phyloP scores from a whole-genome alignment of 2,329 filamentous ascomycete genomes.

The Albifimbria verrucaria region DNA sequence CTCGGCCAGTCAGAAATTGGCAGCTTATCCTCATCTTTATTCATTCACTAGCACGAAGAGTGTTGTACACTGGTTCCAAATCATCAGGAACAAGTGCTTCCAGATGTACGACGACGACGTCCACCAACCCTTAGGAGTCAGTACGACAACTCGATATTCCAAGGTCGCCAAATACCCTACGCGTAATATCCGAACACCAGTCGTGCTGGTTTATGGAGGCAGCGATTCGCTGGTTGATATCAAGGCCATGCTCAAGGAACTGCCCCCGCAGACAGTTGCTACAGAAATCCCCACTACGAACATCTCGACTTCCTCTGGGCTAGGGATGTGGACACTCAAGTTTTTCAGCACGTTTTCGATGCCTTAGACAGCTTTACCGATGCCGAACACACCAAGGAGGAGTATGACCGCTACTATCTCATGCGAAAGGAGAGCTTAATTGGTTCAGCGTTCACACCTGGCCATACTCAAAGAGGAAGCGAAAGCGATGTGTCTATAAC shows the following conservation, averaged over 20 bases:
- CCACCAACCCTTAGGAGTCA: constrained; percentile 69
- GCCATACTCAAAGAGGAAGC: constrained; percentile 24
- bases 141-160: constrained; percentile 77
- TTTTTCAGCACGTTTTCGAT: constrained; percentile 89
- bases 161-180: constrained; percentile 97
- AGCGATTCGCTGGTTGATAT: constrained; percentile 94
- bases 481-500: constrained; percentile 35
- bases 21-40: constrained; percentile 92
- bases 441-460: constrained; percentile 27
- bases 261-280: constrained; percentile 80
- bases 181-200: constrained; percentile 92
- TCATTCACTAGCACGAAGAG: constrained; percentile 96
- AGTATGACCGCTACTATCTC: constrained; percentile 55
- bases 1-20: constrained; percentile 80
- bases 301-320: constrained; percentile 98
- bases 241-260: constrained; percentile 82
- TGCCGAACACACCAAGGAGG: constrained; percentile 54
- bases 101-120: constrained; percentile 99
- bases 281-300: constrained; percentile 91
- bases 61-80: constrained; percentile 99
- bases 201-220: constrained; percentile 90
- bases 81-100: constrained; percentile 92
- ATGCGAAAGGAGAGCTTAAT: constrained; percentile 50
- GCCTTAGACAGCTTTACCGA: constrained; percentile 72
- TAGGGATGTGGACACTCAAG: constrained; percentile 73